Evolutionary conservation across 225 moss, liverwort and hornwort genomes (phyloP).

Genomic region (Thuidium tamariscinum): DNA sequence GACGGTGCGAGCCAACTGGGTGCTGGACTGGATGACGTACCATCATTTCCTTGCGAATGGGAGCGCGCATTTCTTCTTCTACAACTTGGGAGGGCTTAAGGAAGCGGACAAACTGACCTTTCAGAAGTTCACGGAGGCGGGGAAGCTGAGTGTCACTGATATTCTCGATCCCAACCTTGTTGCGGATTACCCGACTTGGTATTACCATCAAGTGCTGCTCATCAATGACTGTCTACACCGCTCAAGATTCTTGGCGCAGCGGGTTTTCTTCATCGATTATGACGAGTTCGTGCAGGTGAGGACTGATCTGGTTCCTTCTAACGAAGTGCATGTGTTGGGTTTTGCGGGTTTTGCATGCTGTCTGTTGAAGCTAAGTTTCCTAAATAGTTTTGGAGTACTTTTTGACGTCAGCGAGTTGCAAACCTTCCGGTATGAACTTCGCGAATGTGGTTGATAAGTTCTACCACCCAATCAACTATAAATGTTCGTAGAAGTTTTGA

Average conservation of each 20-base stretch:
- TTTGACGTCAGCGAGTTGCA: background rate
- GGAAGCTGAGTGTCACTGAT: conserved; percentile 41
- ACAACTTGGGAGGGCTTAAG: conserved; percentile 38
- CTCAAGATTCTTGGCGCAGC: conserved; percentile 47
- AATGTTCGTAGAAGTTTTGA: background rate
- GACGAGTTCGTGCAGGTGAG: conserved; percentile 60
- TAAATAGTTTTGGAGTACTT: background rate
- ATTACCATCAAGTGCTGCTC: conserved; percentile 60
- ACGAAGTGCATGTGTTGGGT: background rate
- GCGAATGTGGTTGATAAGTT: background rate
- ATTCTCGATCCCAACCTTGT: conserved; percentile 12
- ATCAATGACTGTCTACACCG: conserved; percentile 71
- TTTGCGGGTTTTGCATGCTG: background rate
- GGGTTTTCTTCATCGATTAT: conserved; percentile 53
- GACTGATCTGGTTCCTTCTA: background rate
- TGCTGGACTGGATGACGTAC: conserved; percentile 62
- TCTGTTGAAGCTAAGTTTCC: background rate
- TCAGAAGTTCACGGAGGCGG: conserved; percentile 13
- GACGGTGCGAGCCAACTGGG: conserved; percentile 23
- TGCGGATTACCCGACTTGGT: conserved; percentile 46
- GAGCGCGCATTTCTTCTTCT: conserved; percentile 65
- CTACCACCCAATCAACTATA: background rate
- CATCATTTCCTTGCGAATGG: conserved; percentile 55
- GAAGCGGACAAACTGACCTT: background rate
- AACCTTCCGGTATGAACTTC: background rate